phyloP scores from a whole-genome alignment of 495 filamentous ascomycete species.

The Aspergillus bertholletiae region DNA sequence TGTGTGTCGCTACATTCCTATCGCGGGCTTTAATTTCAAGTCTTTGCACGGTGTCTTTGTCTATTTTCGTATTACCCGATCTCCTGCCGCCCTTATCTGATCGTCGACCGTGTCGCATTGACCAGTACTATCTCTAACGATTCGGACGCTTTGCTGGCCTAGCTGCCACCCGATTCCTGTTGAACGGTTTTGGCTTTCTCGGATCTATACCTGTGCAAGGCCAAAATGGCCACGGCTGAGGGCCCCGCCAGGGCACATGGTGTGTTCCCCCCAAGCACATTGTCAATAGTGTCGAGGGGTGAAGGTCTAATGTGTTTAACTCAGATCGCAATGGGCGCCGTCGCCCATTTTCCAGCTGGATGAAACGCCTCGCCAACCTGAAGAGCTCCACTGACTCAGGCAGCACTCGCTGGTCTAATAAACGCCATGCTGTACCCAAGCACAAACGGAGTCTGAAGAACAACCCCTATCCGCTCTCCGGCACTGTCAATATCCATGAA shows the following conservation, averaged over 20 bases:
- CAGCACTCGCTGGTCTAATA: slow-evolving; percentile 46
- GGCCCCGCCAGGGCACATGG: slow-evolving; percentile 61
- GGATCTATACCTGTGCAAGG: slow-evolving; percentile 1
- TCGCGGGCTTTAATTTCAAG: background rate
- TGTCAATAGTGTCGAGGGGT: background rate
- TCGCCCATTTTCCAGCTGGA: slow-evolving; percentile 85
- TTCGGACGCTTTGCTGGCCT: background rate
- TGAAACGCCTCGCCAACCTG: slow-evolving; percentile 88
- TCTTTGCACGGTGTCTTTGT: background rate
- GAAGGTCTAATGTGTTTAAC: slow-evolving; percentile 16
- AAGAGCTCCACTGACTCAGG: slow-evolving; percentile 58
- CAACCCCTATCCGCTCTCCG: slow-evolving; percentile 79
- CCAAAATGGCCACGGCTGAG: slow-evolving; percentile 65
- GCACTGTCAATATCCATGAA: slow-evolving; percentile 31
- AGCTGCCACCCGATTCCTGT: background rate
- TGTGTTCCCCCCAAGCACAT: slow-evolving; percentile 35
- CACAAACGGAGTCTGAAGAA: slow-evolving; percentile 59
- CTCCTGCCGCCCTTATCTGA: background rate
- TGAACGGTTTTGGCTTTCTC: background rate
- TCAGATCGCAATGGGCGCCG: slow-evolving; percentile 67
- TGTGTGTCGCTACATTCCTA: background rate
- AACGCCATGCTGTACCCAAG: slow-evolving; percentile 45
- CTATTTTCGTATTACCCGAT: background rate
- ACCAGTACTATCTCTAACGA: background rate
- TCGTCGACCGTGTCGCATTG: background rate